These are phyloP conservation scores for Agarophyton chilense DNA, from an alignment of 23 red algal species.

Conservation along the genomic window DNA sequence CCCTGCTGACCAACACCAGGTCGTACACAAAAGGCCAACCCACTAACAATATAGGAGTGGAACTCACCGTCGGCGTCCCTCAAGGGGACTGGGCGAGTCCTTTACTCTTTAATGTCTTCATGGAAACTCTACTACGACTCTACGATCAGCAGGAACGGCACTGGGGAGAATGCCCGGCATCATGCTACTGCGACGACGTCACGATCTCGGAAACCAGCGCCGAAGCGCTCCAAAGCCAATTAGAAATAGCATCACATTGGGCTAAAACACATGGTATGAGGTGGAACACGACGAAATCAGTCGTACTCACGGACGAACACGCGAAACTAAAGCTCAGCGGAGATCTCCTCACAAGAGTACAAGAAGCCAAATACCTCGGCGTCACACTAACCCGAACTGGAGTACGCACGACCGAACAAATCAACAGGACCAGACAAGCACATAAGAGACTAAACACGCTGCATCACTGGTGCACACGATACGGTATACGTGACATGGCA, in stretches of 20 bases:
- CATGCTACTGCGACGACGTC: conserved; percentile 24
- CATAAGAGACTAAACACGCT: no score
- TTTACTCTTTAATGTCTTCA: conserved; percentile 7
- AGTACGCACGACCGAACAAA: background rate
- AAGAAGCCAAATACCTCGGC: background rate
- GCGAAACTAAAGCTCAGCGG: background rate
- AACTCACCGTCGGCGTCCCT: conserved; percentile 1
- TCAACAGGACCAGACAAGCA: background rate
- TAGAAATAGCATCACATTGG: background rate
- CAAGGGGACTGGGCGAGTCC: conserved; percentile 12
- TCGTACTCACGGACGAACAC: background rate
- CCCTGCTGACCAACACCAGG: background rate
- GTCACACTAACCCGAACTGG: background rate
- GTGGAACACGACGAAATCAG: background rate
- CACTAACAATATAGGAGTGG: background rate
- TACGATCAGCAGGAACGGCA: background rate
- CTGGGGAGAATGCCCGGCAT: background rate
- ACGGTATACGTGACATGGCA: background rate
- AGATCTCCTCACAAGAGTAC: background rate
- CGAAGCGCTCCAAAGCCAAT: background rate
- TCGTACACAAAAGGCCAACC: background rate
- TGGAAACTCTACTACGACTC: background rate
- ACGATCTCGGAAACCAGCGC: background rate
- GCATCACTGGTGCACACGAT: background rate
- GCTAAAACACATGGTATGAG: background rate